phyloP scores from a whole-genome alignment of 768 basidiomycete genomes.

The Leccinum subtestaceum region DNA sequence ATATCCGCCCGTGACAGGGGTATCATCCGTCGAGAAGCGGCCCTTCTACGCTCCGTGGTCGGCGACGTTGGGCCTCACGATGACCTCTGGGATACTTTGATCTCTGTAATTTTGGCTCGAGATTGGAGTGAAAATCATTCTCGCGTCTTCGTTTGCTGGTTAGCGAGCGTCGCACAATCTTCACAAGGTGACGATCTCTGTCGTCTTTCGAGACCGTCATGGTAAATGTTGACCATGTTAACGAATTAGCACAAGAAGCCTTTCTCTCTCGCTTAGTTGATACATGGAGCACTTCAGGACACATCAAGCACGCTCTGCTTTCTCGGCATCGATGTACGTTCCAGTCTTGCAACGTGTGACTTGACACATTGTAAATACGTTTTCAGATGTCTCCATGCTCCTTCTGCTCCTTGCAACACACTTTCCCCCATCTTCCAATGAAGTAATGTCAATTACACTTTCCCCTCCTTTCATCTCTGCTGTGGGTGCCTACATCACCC shows the following conservation, averaged over 20 bases:
- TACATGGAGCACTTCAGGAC: conserved; percentile 72
- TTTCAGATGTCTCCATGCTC: conserved; percentile 67
- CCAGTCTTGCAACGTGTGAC: neutral
- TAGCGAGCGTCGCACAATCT: conserved; percentile 43
- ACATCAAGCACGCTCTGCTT: conserved; percentile 77
- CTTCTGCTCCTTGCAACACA: conserved; percentile 65
- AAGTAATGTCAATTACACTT: conserved; percentile 45
- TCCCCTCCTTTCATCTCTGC: conserved; percentile 64
- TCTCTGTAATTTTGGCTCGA: conserved; percentile 49
- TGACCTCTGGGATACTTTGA: conserved; percentile 50
- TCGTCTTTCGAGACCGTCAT: neutral
- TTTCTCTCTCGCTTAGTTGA: conserved; percentile 52
- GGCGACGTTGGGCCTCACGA: conserved; percentile 45
- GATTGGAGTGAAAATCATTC: conserved; percentile 60
- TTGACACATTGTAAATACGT: neutral
- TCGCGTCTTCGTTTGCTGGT: conserved; percentile 70
- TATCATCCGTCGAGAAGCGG: conserved; percentile 51
- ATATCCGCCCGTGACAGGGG: conserved; percentile 35
- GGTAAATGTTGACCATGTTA: conserved; percentile 5
- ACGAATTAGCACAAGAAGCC: conserved; percentile 38
- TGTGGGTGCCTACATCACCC: conserved; percentile 73
- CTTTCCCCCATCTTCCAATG: conserved; percentile 49
- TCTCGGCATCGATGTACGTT: conserved; percentile 72
- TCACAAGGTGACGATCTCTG: conserved; percentile 29
- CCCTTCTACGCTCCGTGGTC: conserved; percentile 49